Percentiles rank a stretch among this genome's conserved stretches.
These are phyloP conservation scores for Crithidia sp. DNA, from an alignment of 208 protist species.

Conservation along the genomic window DNA sequence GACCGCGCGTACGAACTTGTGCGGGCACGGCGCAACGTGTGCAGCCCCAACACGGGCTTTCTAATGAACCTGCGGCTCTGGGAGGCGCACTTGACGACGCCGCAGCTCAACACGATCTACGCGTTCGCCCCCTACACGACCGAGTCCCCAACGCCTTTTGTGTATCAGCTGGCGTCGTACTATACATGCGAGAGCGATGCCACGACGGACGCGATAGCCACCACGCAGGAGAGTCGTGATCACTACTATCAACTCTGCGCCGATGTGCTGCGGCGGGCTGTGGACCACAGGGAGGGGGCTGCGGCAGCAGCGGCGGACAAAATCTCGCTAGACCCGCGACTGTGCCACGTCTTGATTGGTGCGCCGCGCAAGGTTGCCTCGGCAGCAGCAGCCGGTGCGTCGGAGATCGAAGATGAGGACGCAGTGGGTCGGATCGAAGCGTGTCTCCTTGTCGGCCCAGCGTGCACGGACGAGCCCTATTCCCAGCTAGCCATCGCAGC, in stretches of 20 bases:
- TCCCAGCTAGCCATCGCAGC: conserved; percentile 10
- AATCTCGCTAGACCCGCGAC: conserved; percentile 54
- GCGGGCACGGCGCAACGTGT: conserved; percentile 67
- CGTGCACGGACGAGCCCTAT: conserved; percentile 14
- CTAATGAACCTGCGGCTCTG: conserved; percentile 85
- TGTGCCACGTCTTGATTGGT: conserved; percentile 69
- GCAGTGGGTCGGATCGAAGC: conserved; percentile 5
- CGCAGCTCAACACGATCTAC: conserved; percentile 57
- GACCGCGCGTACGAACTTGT: conserved; percentile 84
- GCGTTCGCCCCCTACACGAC: conserved; percentile 66
- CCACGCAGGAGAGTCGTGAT: neutral
- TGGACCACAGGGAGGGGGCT: neutral
- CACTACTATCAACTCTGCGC: conserved; percentile 28
- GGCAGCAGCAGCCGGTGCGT: neutral
- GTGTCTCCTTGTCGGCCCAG: conserved; percentile 20
- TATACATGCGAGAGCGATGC: conserved; percentile 32
- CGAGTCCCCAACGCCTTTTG: conserved; percentile 50
- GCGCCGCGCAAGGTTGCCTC: conserved; percentile 18
- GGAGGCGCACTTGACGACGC: conserved; percentile 67
- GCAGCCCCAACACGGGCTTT: conserved; percentile 93
- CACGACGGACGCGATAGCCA: neutral
- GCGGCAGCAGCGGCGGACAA: neutral
- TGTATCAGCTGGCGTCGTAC: conserved; percentile 55
- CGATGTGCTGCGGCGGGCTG: conserved; percentile 25
- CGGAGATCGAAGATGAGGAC: neutral